These are phyloP conservation scores for Proliferodiscus dingleyae DNA, from an alignment of 2,329 filamentous ascomycete species.

Conservation along the genomic window DNA sequence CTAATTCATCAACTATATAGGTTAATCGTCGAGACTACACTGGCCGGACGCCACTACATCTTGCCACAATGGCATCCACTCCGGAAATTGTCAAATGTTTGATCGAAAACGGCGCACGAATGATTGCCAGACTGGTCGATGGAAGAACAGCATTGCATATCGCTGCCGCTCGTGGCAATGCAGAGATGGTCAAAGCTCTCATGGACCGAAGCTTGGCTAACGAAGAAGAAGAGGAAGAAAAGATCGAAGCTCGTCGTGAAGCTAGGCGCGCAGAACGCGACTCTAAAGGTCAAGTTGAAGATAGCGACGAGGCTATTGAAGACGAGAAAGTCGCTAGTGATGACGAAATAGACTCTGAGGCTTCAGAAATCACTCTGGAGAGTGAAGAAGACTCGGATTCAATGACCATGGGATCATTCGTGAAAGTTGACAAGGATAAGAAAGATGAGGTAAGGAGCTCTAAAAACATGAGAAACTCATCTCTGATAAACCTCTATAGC, in stretches of 20 bases:
- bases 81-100: constrained; percentile 66
- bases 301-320: constrained; percentile 16
- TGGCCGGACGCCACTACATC: constrained; percentile 72
- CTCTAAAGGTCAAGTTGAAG: constrained; percentile 18
- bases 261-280: constrained; percentile 20
- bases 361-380: constrained; percentile 26
- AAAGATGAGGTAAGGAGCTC: constrained; percentile 37
- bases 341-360: constrained; percentile 36
- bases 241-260: constrained; percentile 41
- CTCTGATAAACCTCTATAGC: constrained; percentile 39
- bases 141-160: constrained; percentile 80
- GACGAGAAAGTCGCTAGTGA: no score
- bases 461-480: neutral
- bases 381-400: constrained; percentile 35
- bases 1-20: no score
- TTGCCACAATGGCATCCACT: constrained; percentile 66
- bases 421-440: constrained; percentile 55
- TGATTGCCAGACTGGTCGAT: constrained; percentile 72
- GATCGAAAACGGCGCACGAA: constrained; percentile 65
- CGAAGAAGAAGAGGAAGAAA: constrained; percentile 61
- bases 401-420: constrained; percentile 66
- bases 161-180: constrained; percentile 64
- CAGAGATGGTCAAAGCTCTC: constrained; percentile 65
- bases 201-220: constrained; percentile 71
- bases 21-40: constrained; percentile 72